phyloP scores from a whole-genome alignment of 306 rosid species.

The Vigna angularis region DNA sequence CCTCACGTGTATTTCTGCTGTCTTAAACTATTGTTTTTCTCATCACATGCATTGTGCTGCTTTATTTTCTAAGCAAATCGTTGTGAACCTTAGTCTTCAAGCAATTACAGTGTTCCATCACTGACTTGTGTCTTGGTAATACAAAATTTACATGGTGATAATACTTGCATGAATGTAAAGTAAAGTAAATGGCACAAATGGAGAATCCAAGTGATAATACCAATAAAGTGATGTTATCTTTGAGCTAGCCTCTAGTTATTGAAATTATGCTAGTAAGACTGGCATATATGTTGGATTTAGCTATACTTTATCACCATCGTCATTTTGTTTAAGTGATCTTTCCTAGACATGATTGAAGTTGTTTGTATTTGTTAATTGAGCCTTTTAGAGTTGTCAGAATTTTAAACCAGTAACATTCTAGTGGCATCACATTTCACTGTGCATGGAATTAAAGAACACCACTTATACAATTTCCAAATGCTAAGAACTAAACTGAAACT shows the following conservation, averaged over 20 bases:
- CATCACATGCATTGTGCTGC: constrained; percentile 10
- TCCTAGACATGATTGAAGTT: constrained; percentile 18
- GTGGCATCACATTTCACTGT: background rate
- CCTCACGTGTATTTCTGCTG: constrained; percentile 41
- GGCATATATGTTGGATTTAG: background rate
- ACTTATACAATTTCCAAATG: constrained; percentile 17
- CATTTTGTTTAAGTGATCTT: background rate
- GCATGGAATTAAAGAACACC: background rate
- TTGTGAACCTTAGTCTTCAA: background rate
- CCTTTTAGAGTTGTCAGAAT: constrained; percentile 6
- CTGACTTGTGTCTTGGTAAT: background rate
- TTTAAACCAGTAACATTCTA: constrained; percentile 12
- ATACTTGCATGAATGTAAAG: background rate
- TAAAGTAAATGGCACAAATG: no score
- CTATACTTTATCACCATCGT: background rate
- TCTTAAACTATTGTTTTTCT: constrained; percentile 21
- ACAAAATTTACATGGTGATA: background rate
- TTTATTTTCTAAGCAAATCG: constrained; percentile 30
- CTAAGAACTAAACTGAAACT: constrained; percentile 34
- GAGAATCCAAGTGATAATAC: constrained; percentile 1
- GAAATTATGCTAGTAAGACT: constrained; percentile 7
- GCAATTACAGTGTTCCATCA: constrained; percentile 10
- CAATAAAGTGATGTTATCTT: background rate
- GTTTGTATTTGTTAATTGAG: constrained; percentile 28
- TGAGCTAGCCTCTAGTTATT: background rate